Conservation (phyloP, 2,329 filamentous ascomycete genomes). For the Apiospora arundinis region DNA sequence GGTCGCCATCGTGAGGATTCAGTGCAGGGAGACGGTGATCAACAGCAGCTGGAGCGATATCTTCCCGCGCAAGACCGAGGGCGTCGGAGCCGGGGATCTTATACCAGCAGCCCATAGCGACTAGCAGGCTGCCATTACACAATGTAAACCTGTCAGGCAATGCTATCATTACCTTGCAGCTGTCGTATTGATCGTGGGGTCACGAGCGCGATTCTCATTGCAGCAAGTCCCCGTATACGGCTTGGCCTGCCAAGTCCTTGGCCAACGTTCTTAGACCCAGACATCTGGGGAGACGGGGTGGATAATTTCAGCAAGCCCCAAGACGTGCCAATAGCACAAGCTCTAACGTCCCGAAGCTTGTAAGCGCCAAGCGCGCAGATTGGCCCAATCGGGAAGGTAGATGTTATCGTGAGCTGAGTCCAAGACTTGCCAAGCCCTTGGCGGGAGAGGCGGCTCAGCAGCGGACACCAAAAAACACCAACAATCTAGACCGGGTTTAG, state of each 20-base stretch:
- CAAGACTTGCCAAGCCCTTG: slow-evolving; percentile 20
- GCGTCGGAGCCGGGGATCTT: background rate
- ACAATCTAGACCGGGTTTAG: background rate
- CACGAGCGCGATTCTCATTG: background rate
- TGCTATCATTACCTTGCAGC: background rate
- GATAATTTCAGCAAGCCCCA: background rate
- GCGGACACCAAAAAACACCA: background rate
- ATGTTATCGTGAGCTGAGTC: background rate
- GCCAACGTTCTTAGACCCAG: slow-evolving; percentile 5
- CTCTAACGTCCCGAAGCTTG: slow-evolving; percentile 17
- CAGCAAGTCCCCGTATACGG: background rate
- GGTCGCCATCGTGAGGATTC: slow-evolving; percentile 3
- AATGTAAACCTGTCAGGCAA: background rate
- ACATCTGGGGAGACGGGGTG: background rate
- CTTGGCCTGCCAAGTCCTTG: background rate
- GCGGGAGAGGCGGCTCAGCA: background rate
- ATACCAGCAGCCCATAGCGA: background rate
- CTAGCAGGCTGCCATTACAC: background rate
- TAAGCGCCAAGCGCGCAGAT: slow-evolving; percentile 15
- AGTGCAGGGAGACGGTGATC: background rate
- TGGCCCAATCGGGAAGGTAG: background rate
- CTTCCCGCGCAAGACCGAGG: background rate
- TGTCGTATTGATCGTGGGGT: background rate
- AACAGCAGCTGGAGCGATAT: background rate
- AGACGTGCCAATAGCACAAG: slow-evolving; percentile 12